Conservation (phyloP, 352 stramenopile genomes). For the Phytophthora quininea region DNA sequence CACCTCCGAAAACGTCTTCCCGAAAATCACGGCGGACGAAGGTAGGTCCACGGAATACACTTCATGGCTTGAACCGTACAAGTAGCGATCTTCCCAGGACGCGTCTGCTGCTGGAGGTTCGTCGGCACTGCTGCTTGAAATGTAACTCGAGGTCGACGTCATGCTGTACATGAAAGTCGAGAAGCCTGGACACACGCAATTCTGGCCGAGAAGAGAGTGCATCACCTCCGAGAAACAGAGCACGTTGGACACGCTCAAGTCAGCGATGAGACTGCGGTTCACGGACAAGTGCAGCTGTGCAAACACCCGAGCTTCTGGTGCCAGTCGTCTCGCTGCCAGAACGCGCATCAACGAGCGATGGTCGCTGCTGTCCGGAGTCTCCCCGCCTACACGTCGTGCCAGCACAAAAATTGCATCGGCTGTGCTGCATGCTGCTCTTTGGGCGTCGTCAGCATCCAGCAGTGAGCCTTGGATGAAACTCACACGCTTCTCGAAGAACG, state of each 20-base stretch:
- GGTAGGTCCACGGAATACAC: slow-evolving; percentile 78
- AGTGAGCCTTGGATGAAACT: slow-evolving; percentile 83
- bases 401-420: slow-evolving; percentile 84
- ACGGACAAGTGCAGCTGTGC: slow-evolving; percentile 80
- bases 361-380: slow-evolving; percentile 67
- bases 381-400: slow-evolving; percentile 58
- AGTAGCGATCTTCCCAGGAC: slow-evolving; percentile 74
- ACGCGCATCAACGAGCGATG: slow-evolving; percentile 80
- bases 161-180: slow-evolving; percentile 89
- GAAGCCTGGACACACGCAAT: slow-evolving; percentile 86
- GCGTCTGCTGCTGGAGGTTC: slow-evolving; percentile 35
- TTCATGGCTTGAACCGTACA: slow-evolving; percentile 75
- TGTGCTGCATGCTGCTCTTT: slow-evolving; percentile 60
- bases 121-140: slow-evolving; percentile 30
- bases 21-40: slow-evolving; percentile 47
- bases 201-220: slow-evolving; percentile 78
- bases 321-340: slow-evolving; percentile 69
- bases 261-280: slow-evolving; percentile 68
- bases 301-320: slow-evolving; percentile 50
- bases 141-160: slow-evolving; percentile 75
- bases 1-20: slow-evolving; percentile 80
- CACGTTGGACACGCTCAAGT: slow-evolving; percentile 73
- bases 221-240: slow-evolving; percentile 85
- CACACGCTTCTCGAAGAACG: slow-evolving; percentile 84
- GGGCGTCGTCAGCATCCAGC: slow-evolving; percentile 75